Conservation (phyloP, 2,329 filamentous ascomycete genomes). For the Alternaria triticimaculans region DNA sequence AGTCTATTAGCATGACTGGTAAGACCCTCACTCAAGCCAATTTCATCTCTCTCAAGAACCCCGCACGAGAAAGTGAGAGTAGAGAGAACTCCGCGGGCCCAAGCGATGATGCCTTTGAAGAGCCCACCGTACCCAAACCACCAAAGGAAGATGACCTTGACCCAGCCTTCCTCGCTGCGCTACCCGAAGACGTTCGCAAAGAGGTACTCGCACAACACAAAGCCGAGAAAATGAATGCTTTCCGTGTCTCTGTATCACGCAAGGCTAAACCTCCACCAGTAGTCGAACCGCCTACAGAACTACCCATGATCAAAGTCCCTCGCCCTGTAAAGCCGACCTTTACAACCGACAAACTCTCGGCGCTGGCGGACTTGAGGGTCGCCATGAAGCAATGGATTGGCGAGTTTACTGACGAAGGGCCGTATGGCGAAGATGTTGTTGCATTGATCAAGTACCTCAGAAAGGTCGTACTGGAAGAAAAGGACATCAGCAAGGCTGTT, state of each 20-base stretch:
- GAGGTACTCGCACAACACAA: slow-evolving; percentile 80
- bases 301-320: slow-evolving; percentile 52
- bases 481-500: slow-evolving; percentile 76
- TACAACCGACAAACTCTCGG: slow-evolving; percentile 63
- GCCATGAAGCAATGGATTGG: slow-evolving; percentile 79
- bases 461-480: slow-evolving; percentile 76
- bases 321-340: slow-evolving; percentile 65
- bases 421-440: slow-evolving; percentile 78
- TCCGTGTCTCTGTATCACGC: slow-evolving; percentile 38
- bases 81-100: slow-evolving; percentile 22
- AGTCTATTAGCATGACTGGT: slow-evolving; percentile 41
- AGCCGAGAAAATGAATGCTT: slow-evolving; percentile 33
- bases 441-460: slow-evolving; percentile 76
- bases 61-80: slow-evolving; percentile 17
- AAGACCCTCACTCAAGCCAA: slow-evolving; percentile 71
- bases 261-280: slow-evolving; percentile 22
- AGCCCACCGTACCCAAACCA: slow-evolving; percentile 4
- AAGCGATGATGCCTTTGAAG: slow-evolving; percentile 35
- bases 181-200: slow-evolving; percentile 70
- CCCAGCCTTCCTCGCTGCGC: slow-evolving; percentile 76
- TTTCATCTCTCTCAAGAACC: slow-evolving; percentile 61
- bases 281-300: slow-evolving; percentile 27
- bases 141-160: slow-evolving; percentile 32
- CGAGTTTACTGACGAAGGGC: slow-evolving; percentile 75
- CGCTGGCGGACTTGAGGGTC: slow-evolving; percentile 69